phyloP scores from a whole-genome alignment of 2,329 filamentous ascomycete species.

The Cyphellophora attinorum region DNA sequence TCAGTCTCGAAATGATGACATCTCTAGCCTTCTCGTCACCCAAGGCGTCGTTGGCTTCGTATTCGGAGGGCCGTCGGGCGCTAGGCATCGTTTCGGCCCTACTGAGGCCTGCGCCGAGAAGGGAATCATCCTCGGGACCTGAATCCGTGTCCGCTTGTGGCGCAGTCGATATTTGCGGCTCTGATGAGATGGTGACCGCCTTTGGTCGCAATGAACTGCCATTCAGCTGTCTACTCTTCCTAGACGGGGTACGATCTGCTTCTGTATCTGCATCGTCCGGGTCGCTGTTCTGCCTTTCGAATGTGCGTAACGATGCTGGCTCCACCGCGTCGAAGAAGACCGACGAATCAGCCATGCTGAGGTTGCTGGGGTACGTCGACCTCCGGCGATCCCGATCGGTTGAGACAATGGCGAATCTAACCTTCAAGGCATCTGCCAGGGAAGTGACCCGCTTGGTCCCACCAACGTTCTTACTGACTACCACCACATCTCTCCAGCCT shows the following conservation, averaged over 20 bases:
- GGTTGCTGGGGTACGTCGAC: constrained; percentile 38
- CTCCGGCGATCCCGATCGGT: constrained; percentile 55
- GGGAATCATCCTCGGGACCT: background rate
- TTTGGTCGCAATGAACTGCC: constrained; percentile 8
- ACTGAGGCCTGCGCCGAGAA: constrained; percentile 16
- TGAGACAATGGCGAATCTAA: constrained; percentile 95
- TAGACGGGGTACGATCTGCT: constrained; percentile 16
- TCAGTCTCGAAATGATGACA: constrained; percentile 80
- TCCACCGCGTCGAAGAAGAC: constrained; percentile 59
- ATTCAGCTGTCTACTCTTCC: background rate
- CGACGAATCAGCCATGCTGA: constrained; percentile 73
- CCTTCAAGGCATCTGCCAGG: constrained; percentile 85
- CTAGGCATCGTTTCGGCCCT: constrained; percentile 28
- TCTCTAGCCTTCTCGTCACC: constrained; percentile 76
- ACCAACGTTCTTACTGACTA: constrained; percentile 96
- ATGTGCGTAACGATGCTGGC: constrained; percentile 25
- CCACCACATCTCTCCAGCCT: constrained; percentile 76
- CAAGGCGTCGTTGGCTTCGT: constrained; percentile 46
- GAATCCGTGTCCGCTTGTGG: constrained; percentile 5
- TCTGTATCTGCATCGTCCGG: constrained; percentile 20
- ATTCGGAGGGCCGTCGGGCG: constrained; percentile 30
- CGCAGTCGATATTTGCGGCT: constrained; percentile 18
- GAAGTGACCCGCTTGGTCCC: constrained; percentile 96
- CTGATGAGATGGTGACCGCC: constrained; percentile 18
- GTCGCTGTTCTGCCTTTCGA: constrained; percentile 7